Evolutionary conservation across 2,329 filamentous ascomycete genomes (phyloP).

Genomic region (Fusarium newnesense): DNA sequence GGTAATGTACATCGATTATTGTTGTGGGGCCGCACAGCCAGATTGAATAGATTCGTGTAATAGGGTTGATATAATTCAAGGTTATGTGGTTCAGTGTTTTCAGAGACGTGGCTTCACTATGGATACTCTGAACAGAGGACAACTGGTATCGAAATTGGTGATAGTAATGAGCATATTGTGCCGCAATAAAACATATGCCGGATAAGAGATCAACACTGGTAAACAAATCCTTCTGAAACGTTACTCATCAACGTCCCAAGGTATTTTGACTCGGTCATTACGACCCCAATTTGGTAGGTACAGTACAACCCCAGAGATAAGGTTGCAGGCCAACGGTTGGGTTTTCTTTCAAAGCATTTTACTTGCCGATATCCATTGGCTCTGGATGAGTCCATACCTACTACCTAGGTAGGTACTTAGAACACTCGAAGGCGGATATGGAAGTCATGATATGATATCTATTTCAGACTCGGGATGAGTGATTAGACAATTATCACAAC

Average conservation of each 20-base stretch:
- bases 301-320: conserved; percentile 10
- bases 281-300: conserved; percentile 10
- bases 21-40: conserved; percentile 3
- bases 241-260: background rate
- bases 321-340: conserved; percentile 5
- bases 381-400: background rate
- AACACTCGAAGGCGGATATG: background rate
- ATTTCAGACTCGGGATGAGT: background rate
- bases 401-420: no score
- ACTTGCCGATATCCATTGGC: conserved; percentile 18
- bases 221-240: conserved; percentile 17
- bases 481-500: background rate
- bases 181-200: background rate
- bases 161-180: background rate
- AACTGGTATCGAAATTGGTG: background rate
- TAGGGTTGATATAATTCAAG: background rate
- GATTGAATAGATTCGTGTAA: background rate
- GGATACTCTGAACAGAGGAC: background rate
- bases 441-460: background rate
- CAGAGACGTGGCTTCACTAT: background rate
- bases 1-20: background rate
- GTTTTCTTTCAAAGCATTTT: background rate
- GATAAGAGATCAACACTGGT: conserved; percentile 5
- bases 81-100: background rate
- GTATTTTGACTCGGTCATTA: background rate